Percentiles rank a stretch among this genome's conserved stretches.
Conservation (phyloP, 768 basidiomycete genomes). For the Lactarius quietus region DNA sequence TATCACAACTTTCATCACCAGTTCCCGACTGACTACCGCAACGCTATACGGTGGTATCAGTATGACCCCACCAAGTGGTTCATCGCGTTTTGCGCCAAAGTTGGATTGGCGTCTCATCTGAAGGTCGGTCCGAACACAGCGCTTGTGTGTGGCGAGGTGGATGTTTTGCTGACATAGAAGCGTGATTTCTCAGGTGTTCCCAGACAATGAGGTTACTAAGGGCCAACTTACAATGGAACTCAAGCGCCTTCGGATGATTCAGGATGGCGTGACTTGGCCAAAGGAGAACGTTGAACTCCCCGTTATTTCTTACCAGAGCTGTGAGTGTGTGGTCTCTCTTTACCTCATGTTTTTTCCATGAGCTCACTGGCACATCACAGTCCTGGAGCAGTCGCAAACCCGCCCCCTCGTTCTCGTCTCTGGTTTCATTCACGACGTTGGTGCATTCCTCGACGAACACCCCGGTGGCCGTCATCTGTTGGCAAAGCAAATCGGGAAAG, state of each 20-base stretch:
- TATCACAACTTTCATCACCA: conserved; percentile 98
- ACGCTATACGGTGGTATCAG: conserved; percentile 91
- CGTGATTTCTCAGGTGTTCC: conserved; percentile 40
- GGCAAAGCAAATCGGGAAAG: conserved; percentile 79
- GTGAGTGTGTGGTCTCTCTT: conserved; percentile 41
- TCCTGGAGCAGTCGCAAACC: conserved; percentile 71
- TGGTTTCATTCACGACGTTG: conserved; percentile 91
- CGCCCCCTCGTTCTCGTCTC: conserved; percentile 82
- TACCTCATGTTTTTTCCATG: neutral
- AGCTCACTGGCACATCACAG: conserved; percentile 35
- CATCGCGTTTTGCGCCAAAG: conserved; percentile 55
- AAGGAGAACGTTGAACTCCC: conserved; percentile 69
- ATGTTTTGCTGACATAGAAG: neutral
- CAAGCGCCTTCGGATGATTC: conserved; percentile 74
- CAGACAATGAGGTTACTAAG: conserved; percentile 71
- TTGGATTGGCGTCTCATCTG: conserved; percentile 58
- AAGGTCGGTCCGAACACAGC: conserved; percentile 37
- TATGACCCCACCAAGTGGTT: conserved; percentile 93
- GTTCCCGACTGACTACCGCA: conserved; percentile 96
- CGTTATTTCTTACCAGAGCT: conserved; percentile 82
- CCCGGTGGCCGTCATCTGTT: conserved; percentile 85
- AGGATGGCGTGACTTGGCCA: conserved; percentile 77
- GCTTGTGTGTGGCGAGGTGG: neutral
- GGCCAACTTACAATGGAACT: conserved; percentile 92
- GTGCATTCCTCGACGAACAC: conserved; percentile 84